Percentiles rank a stretch among this genome's conserved stretches.
Evolutionary conservation across 129 eudicot species (phyloP).

Genomic region (Cynara cardunculus): DNA sequence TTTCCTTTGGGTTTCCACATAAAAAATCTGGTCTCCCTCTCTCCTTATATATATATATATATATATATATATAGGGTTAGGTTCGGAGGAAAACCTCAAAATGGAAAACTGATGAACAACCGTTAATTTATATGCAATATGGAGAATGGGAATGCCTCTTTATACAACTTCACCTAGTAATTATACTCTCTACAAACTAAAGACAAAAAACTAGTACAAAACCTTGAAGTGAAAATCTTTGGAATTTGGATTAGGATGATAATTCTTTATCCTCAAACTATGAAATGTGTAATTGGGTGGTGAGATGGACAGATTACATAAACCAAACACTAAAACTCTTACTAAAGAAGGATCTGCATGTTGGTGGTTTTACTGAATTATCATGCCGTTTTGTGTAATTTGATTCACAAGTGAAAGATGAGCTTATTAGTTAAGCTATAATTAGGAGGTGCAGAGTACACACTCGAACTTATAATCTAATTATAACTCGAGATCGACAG

Average conservation of each 20-base stretch:
- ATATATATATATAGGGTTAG: no score
- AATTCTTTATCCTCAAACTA: no score
- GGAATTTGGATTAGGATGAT: not conserved
- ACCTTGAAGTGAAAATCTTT: constrained; percentile 9
- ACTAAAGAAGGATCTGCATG: not conserved
- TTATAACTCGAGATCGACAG: no score
- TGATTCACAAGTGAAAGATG: not conserved
- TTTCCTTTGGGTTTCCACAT: no score
- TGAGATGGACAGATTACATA: not conserved
- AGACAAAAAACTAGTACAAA: not conserved
- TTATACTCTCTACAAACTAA: not conserved
- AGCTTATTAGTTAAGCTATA: not conserved
- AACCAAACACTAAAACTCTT: not conserved
- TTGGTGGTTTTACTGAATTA: not conserved
- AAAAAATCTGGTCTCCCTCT: no score
- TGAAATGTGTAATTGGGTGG: not conserved
- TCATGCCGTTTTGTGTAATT: not conserved
- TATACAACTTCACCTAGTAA: not conserved
- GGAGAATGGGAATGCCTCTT: not conserved
- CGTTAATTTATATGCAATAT: constrained; percentile 3
- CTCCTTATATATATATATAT: no score
- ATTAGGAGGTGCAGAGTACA: no score
- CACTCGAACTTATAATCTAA: no score
- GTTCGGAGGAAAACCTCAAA: no score
- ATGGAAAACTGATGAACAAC: no score